Conservation (phyloP, 192 early-diverging fungal species). For the Coemansia sp. region DNA sequence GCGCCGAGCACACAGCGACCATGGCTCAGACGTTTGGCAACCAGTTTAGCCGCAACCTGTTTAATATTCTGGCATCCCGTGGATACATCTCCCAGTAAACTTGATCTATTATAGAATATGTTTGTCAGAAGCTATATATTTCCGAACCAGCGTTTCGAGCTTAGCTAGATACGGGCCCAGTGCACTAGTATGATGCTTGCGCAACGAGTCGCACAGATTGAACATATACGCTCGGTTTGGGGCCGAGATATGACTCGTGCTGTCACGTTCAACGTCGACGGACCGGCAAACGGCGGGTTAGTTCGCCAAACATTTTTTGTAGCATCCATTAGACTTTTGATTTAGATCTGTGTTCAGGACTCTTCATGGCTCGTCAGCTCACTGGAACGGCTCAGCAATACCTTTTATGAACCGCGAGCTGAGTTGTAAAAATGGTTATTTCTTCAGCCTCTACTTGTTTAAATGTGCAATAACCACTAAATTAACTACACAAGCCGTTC, state of each 20-base stretch:
- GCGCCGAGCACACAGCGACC: constrained; percentile 52
- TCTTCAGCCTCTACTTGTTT: too few species aligned
- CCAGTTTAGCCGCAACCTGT: constrained; percentile 49
- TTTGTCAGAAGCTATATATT: neutral
- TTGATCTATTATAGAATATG: too few species aligned
- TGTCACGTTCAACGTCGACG: constrained; percentile 61
- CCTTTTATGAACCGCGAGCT: too few species aligned
- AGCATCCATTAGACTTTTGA: constrained; percentile 42
- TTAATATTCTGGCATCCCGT: constrained; percentile 46
- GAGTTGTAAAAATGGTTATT: too few species aligned
- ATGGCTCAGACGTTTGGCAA: constrained; percentile 17
- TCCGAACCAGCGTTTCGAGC: constrained; percentile 56
- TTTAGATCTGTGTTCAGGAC: too few species aligned
- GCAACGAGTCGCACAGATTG: constrained; percentile 62
- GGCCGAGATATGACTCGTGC: constrained; percentile 70
- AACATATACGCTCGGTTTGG: constrained; percentile 69
- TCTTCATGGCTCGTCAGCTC: too few species aligned
- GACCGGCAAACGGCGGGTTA: constrained; percentile 77
- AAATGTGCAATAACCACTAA: too few species aligned
- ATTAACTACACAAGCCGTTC: too few species aligned
- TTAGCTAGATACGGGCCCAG: constrained; percentile 62
- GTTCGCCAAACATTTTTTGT: constrained; percentile 61
- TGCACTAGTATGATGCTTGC: constrained; percentile 52
- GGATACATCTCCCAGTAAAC: constrained; percentile 28
- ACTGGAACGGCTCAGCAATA: too few species aligned